Evolutionary conservation across 192 early-diverging fungal genomes (phyloP).

Genomic region (Umbelopsis ramanniana): DNA sequence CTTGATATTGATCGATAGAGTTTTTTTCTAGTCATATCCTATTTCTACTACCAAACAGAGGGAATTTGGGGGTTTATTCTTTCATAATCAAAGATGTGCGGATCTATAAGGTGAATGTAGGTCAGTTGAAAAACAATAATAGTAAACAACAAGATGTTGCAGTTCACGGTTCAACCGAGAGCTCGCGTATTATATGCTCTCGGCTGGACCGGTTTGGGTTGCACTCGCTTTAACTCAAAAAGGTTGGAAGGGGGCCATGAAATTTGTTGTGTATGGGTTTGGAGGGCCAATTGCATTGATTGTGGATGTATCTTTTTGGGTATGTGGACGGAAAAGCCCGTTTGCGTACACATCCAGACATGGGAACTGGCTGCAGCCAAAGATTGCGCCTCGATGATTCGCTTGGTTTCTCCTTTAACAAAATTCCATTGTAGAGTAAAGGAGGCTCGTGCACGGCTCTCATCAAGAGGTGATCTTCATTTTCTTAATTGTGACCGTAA

Average conservation of each 20-base stretch:
- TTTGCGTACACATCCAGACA: no score
- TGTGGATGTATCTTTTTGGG: no score
- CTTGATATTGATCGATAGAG: background rate
- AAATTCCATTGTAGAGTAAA: background rate
- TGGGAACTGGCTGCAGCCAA: background rate
- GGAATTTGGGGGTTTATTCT: no score
- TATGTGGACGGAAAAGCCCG: no score
- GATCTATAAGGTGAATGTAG: no score
- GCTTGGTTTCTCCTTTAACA: slow-evolving; percentile 19
- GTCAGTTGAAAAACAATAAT: no score
- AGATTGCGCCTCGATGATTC: slow-evolving; percentile 3
- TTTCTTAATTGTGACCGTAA: background rate
- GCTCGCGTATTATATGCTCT: background rate
- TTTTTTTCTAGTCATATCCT: background rate
- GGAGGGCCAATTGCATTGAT: background rate
- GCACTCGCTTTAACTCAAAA: background rate
- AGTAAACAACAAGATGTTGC: no score
- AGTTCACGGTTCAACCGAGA: no score
- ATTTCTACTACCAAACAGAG: no score
- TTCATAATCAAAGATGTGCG: no score
- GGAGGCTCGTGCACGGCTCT: slow-evolving; percentile 13
- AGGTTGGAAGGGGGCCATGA: background rate
- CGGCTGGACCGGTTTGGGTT: background rate
- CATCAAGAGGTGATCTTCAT: no score
- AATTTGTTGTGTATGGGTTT: slow-evolving; percentile 8